Percentiles rank a stretch among this genome's conserved stretches.
Evolutionary conservation across 331 rosid genomes (phyloP).

Genomic region (Pyracantha coccinea): DNA sequence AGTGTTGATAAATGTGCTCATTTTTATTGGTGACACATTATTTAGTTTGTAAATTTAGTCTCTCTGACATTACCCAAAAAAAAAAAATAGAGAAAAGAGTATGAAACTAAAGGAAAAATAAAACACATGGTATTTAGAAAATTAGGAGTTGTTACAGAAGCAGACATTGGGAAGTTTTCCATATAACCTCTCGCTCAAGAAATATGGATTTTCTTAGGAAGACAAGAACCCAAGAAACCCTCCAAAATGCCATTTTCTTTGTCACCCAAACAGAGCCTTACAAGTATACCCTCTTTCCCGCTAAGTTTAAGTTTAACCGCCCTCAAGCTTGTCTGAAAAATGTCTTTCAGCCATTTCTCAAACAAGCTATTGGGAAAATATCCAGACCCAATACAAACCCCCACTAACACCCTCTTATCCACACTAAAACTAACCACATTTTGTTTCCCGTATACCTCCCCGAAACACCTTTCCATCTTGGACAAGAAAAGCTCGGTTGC

Average conservation of each 20-base stretch:
- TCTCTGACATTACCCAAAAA: too few relatives aligned
- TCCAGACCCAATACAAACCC: conserved; percentile 49
- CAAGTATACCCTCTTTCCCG: conserved; percentile 73
- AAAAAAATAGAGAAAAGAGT: background rate
- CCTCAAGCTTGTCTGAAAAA: conserved; percentile 61
- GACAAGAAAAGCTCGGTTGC: conserved; percentile 32
- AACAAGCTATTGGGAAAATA: conserved; percentile 57
- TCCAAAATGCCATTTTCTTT: conserved; percentile 51
- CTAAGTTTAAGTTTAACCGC: conserved; percentile 38
- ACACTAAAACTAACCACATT: conserved; percentile 48
- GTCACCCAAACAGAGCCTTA: conserved; percentile 73
- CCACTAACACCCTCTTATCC: conserved; percentile 64
- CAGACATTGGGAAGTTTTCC: conserved; percentile 9
- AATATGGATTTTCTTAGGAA: conserved; percentile 66
- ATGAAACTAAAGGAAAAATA: background rate
- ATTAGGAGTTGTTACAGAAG: conserved; percentile 44
- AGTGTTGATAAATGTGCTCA: too few relatives aligned
- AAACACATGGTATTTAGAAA: conserved; percentile 44
- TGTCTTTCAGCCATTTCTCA: conserved; percentile 81
- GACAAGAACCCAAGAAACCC: conserved; percentile 70
- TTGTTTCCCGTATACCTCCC: conserved; percentile 39
- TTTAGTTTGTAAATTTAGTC: too few relatives aligned
- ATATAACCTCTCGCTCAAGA: conserved; percentile 12
- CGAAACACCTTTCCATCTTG: conserved; percentile 46
- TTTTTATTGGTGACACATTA: too few relatives aligned